Base-by-base conservation (phyloP, 2,329 filamentous ascomycete species). In the Pyrenophora seminiperda region DNA sequence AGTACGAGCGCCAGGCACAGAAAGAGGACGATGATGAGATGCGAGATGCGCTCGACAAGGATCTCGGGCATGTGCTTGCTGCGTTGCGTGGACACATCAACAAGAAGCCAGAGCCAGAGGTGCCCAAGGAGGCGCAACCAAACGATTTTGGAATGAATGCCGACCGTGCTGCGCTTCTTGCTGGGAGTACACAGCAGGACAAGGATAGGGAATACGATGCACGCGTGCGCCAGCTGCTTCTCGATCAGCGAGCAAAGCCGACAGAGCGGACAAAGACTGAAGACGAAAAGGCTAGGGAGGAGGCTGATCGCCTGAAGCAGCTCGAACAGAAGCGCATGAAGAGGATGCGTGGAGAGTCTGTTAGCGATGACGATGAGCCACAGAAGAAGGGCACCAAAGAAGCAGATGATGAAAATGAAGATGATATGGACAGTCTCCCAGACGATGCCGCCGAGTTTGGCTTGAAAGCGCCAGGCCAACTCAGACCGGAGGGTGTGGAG, bases 1-100 rank as follows among this genome's bases (percentile, higher is more conserved):
- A 96, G 75, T 92, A 93, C 68, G 92, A 97, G 75, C 86, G 94
- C 32, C 94, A 99, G 74, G 87, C 90, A 53, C 85, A 85, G 20
- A 97, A 96, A 68, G 94, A 97, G 54, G 91, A 94, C 41, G 94
- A 99, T 62, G 91, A 95, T 41, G 93, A 96, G 59, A 74, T 97
- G 45, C 83, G 91, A 51, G 86, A 87, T 50, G 85, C 92, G 70
- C 79, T 99, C 13, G 91, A 99, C 72, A 87, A 92, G 70, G 90
- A 91, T 32, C 80, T 97, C 54, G 81, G 83, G 10, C 86, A 89
- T 58, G 83, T 99, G 11, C 87, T 91, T 57, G 79, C 81, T 43
- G 81, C 96, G 32, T 77, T 99, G 18, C 77, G 80, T 51, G 79
- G 79, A 9, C 77, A 85, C 72, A 76, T 82, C 67, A 74, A 70